These are phyloP conservation scores for Xylaria scruposa DNA, from an alignment of 495 filamentous ascomycete species.

Conservation along the genomic window DNA sequence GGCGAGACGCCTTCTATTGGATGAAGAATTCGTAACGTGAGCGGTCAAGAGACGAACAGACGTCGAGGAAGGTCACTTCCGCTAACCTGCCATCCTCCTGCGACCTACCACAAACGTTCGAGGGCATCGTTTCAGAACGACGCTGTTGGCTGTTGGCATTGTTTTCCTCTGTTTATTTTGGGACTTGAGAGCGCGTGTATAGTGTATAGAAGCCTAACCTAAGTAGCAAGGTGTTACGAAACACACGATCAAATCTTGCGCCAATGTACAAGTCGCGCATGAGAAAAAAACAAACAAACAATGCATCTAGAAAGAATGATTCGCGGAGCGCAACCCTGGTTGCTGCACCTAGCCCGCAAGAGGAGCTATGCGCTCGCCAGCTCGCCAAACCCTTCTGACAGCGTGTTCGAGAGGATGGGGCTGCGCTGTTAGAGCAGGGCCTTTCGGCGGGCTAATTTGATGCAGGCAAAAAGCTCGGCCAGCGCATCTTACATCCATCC, in stretches of 20 bases:
- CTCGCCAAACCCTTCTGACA: constrained; percentile 33
- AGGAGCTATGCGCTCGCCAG: constrained; percentile 28
- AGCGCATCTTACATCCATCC: constrained; percentile 43
- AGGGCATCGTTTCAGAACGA: constrained; percentile 32
- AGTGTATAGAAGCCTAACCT: constrained; percentile 35
- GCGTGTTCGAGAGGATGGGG: constrained; percentile 42
- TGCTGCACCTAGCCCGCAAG: constrained; percentile 39
- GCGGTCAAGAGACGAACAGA: constrained; percentile 40
- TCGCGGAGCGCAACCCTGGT: constrained; percentile 41
- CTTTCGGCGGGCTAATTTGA: constrained; percentile 44
- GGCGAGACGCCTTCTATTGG: constrained; percentile 16
- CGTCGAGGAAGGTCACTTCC: constrained; percentile 1
- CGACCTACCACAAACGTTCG: constrained; percentile 19
- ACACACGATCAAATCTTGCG: constrained; percentile 30
- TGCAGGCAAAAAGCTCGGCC: constrained; percentile 43
- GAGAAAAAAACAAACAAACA: constrained; percentile 42
- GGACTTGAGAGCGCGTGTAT: constrained; percentile 8
- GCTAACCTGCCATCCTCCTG: not conserved
- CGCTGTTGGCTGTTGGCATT: constrained; percentile 33
- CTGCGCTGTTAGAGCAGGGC: constrained; percentile 36
- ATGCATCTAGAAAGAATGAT: constrained; percentile 37
- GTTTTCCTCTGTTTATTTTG: constrained; percentile 40
- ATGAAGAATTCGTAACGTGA: constrained; percentile 31
- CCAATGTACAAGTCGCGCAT: constrained; percentile 39
- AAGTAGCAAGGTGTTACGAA: constrained; percentile 33